Base-by-base conservation (phyloP, 2,329 filamentous ascomycete genomes). In the Hypomyces rosellus region DNA sequence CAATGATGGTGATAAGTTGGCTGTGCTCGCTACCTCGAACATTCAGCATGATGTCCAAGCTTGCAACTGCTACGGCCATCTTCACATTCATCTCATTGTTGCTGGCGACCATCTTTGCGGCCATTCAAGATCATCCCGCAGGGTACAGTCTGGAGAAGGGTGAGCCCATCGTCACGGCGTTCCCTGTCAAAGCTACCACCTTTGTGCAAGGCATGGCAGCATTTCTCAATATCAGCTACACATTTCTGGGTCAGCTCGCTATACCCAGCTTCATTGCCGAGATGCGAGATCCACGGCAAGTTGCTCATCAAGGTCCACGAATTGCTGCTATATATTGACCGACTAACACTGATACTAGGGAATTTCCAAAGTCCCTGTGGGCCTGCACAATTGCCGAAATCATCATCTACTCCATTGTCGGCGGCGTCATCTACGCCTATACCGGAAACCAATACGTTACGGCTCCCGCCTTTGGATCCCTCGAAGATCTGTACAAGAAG, bases 151-250 rank as follows among this genome's bases (percentile, higher is more conserved):
- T 76, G 0, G 71, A 72, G 16, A 57, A 57, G 16, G 88, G 88
- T 1, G 76, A 82, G 5, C 85, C 86, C 0, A 75, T 80, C 7
- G 84, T 93, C 5, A 81, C 83, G 0, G 82, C 82, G 0, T 64
- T 91, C 16, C 87, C 90, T 0, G 69, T 82, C 3, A 67, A 74
- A 2, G 81, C 84, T 15, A 95, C 89, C 0, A 87, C 86, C 0
- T 96, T 95, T 59, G 88, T 95, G 3, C 74, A 78, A 3, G 90
- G 85, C 18, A 85, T 95, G 77, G 89, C 84, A 48, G 91, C 91
- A 0, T 96, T 96, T 69, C 77, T 96, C 66, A 96, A 96, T 69
- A 96, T 96, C 64, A 89, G 85, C 69, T 96, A 96, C 66, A 96
- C 91, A 0, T 96, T 96, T 64, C 96, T 96, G 58, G 91, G 91